Base-by-base conservation (phyloP, 2,329 filamentous ascomycete species). In the Diaporthe citriasiana region DNA sequence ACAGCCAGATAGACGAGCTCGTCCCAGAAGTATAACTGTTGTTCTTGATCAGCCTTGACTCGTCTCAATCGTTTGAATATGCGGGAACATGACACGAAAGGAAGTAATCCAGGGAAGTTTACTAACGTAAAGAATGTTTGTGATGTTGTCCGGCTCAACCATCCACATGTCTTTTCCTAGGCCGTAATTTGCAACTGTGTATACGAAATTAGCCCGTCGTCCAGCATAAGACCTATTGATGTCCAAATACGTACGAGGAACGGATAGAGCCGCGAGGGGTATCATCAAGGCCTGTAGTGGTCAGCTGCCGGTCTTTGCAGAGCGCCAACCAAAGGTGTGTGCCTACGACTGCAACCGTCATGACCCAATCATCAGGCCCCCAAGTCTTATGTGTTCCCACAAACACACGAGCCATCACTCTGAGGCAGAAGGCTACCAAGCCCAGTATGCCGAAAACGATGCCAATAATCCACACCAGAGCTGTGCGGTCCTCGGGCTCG, bases 131-230 rank as follows among this genome's bases (percentile, higher is more conserved):
- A 87, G 82, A 73, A 86, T 81, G 4, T 79, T 71, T 0, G 84
- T 86, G 71, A 87, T 83, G 51, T 85, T 78, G n/a, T 85, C 79
- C 45, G 82, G 82, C 1, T 82, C 78, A 6, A 87, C 78, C 42
- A 81, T 83, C 85, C 85, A 87, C 76, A 87, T 84, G 73, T 87
- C 84, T 35, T 78, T 80, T 12, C 85, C 85, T 7, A 87, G 79
- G 3, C 85, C 85, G 55, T 80, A 73, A 13, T 83, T 72, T 15
- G 82, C 79, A 70, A 87, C 84, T 83, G 77, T 13, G 19, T 35
- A 3, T 4, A 27, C 25, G 4, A 25, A 15, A 2, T 66, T n/a
- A 66, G 63, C n/a, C 27, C 13, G 68, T 27, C 33, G 4, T 40
- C 15, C 22, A 25, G 22, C 4, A 19, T 7, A 2, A 25, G 8